These are phyloP conservation scores for Cyclaneusma minus DNA, from an alignment of 2,329 filamentous ascomycete genomes.

Conservation along the genomic window DNA sequence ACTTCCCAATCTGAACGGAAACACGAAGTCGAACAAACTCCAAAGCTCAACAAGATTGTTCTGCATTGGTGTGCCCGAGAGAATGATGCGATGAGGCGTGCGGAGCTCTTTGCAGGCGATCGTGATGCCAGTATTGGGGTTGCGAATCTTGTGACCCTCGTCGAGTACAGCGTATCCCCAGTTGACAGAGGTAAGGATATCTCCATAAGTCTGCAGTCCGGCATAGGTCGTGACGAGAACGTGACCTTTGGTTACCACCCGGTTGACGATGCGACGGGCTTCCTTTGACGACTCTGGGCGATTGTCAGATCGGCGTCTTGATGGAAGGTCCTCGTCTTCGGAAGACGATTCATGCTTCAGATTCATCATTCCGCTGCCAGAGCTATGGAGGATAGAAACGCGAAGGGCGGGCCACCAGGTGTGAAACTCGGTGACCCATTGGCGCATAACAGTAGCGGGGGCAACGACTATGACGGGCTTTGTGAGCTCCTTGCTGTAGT, in stretches of 20 bases:
- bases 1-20: slow-evolving; percentile 86
- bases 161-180: slow-evolving; percentile 94
- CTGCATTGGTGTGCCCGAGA: slow-evolving; percentile 95
- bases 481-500: slow-evolving; percentile 74
- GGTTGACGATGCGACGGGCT: slow-evolving; percentile 66
- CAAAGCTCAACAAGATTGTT: slow-evolving; percentile 92
- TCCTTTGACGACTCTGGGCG: slow-evolving; percentile 45
- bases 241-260: slow-evolving; percentile 72
- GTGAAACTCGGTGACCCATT: slow-evolving; percentile 98
- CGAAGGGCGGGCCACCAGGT: slow-evolving; percentile 98
- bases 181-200: slow-evolving; percentile 64
- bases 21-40: slow-evolving; percentile 97
- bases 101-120: slow-evolving; percentile 89
- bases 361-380: slow-evolving; percentile 91
- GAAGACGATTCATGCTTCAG: slow-evolving; percentile 45
- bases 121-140: slow-evolving; percentile 88
- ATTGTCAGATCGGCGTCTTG: slow-evolving; percentile 22
- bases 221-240: slow-evolving; percentile 93
- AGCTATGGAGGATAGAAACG: slow-evolving; percentile 88
- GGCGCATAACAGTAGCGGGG: slow-evolving; percentile 84
- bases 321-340: slow-evolving; percentile 38
- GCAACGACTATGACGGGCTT: slow-evolving; percentile 85
- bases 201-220: slow-evolving; percentile 82
- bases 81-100: slow-evolving; percentile 78
- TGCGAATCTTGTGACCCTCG: slow-evolving; percentile 95